Evolutionary conservation across 805 yeast species (phyloP), one percentile per base, ranked within the genome.

Genomic region (Lipomyces starkeyi): DNA sequence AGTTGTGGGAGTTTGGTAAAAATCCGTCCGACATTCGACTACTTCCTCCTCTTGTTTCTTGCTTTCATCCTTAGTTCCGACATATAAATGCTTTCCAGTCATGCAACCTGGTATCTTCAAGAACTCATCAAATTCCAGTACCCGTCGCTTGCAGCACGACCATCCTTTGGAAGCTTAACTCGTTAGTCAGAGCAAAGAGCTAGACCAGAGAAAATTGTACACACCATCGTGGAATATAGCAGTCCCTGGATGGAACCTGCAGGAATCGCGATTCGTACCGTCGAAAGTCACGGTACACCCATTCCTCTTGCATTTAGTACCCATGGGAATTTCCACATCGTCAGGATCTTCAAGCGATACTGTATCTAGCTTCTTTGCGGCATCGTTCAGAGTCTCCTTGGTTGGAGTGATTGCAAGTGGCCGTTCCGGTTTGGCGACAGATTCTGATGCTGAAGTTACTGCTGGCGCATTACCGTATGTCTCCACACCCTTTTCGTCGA

Each of bases 81-180:
- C 49, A 37, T 63, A 73, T 9, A 73, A 64, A 67, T 73, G 75
- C 35, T 63, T 66, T 22, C 71, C 71, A 17, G 70, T 57, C 37
- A 59, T 53, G 64, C 75, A 73, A 37, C 71, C 74, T 9, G 68
- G 64, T 22, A 73, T 71, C 57, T 69, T 71, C 7, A 73, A 59
- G 59, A 73, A 73, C 62, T 71, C 74, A 37, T 73, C 75, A 49
- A 73, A 73, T 49, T 73, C 75, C 14, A 73, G 65, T 8, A 73
- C 75, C 7, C 75, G 62, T 17, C 72, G 65, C 54, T 73, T 73
- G 64, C 75, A 73, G 66, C 75, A 73, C 11, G 75, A 73, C 75
- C 75, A 73, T 8, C 75, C 75, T 62, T 73, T 73, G 2, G 75
- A 70, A 2, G 75, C 71, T 64, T 14, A 6, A 14, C 22, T 25